Conservation (phyloP, 2,329 filamentous ascomycete species). For the Exophiala sp. region DNA sequence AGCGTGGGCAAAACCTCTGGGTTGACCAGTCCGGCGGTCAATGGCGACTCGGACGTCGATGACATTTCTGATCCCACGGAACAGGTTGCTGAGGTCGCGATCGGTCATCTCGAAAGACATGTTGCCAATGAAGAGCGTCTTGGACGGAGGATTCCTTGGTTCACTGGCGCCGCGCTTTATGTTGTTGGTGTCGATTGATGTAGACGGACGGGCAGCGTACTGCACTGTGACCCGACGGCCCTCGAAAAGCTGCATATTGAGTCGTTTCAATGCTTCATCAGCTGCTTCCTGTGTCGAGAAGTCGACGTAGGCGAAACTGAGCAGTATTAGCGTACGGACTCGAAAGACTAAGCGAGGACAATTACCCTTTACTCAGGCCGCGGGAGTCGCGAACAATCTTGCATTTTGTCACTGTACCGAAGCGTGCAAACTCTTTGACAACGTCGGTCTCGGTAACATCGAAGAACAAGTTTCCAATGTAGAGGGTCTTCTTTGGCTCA, state of each 20-base stretch:
- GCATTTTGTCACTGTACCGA: conserved; percentile 53
- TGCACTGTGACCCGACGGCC: conserved; percentile 63
- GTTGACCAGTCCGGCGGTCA: conserved; percentile 74
- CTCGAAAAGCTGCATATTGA: conserved; percentile 60
- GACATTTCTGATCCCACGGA: conserved; percentile 67
- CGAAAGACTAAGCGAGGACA: conserved; percentile 20
- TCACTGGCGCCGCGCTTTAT: neutral
- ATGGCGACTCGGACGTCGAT: conserved; percentile 76
- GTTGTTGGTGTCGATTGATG: neutral
- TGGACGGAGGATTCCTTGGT: conserved; percentile 49
- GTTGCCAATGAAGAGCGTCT: conserved; percentile 78
- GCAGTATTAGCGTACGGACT: conserved; percentile 13
- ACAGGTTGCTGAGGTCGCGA: conserved; percentile 73
- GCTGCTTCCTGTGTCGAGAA: conserved; percentile 56
- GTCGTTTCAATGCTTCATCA: conserved; percentile 52
- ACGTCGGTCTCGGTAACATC: conserved; percentile 63
- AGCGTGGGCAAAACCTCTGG: conserved; percentile 78
- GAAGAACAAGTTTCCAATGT: conserved; percentile 67
- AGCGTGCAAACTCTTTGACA: conserved; percentile 56
- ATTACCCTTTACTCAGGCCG: conserved; percentile 67
- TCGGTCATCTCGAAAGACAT: conserved; percentile 84
- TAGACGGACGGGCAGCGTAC: conserved; percentile 43
- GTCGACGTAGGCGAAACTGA: conserved; percentile 64
- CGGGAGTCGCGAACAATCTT: conserved; percentile 59
- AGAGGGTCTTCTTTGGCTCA: conserved; percentile 51